Evolutionary conservation across 495 filamentous ascomycete species (phyloP).

Genomic region (Tuber aestivum): DNA sequence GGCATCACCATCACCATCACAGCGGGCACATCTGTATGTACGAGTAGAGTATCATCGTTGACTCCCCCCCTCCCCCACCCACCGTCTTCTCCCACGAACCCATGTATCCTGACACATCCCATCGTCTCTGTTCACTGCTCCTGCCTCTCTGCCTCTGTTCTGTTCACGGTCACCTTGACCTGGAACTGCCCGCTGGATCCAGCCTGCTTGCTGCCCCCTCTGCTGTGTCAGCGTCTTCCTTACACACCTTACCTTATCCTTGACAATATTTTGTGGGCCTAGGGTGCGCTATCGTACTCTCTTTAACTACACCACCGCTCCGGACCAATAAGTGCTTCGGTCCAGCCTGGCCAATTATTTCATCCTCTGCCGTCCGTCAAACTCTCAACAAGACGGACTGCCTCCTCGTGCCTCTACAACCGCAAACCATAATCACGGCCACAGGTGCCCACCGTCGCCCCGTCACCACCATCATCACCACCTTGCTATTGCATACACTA

Average conservation of each 20-base stretch:
- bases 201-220: neutral
- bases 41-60: neutral
- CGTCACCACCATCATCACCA: neutral
- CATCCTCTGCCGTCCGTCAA: neutral
- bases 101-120: slow-evolving; percentile 4
- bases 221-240: neutral
- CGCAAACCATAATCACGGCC: neutral
- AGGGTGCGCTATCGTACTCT: neutral
- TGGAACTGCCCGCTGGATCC: neutral
- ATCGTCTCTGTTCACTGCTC: neutral
- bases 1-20: neutral
- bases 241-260: neutral
- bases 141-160: neutral
- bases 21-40: neutral
- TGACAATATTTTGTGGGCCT: neutral
- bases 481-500: neutral
- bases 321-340: neutral
- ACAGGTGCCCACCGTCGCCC: neutral
- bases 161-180: neutral
- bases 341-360: neutral
- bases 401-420: neutral
- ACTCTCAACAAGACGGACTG: neutral
- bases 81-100: neutral
- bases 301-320: neutral
- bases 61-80: neutral